phyloP scores from a whole-genome alignment of 2,329 filamentous ascomycete genomes.

The Trichophaea hybrida region DNA sequence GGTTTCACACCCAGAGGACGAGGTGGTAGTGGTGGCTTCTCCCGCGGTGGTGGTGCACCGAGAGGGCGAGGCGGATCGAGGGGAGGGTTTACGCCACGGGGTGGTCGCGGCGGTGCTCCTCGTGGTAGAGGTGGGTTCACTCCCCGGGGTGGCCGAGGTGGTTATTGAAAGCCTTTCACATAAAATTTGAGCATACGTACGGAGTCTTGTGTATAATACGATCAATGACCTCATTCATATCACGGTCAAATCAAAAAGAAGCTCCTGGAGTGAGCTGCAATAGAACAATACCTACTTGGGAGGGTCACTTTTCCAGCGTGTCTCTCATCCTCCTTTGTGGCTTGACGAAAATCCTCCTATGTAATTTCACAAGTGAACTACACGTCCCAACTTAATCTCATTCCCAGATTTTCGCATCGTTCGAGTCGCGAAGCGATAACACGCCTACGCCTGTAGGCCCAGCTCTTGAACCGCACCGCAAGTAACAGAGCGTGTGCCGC shows the following conservation, averaged over 20 bases:
- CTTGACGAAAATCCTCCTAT: too few species aligned
- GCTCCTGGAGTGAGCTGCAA: too few species aligned
- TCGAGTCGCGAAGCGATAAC: too few species aligned
- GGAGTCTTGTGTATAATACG: not conserved
- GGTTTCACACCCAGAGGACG: slow-evolving; percentile 29
- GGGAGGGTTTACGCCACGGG: slow-evolving; percentile 25
- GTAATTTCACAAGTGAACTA: too few species aligned
- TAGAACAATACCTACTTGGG: too few species aligned
- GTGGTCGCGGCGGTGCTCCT: slow-evolving; percentile 14
- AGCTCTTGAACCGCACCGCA: too few species aligned
- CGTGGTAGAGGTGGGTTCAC: not conserved
- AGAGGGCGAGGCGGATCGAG: slow-evolving; percentile 28
- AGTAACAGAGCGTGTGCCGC: too few species aligned
- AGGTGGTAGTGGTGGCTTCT: slow-evolving; percentile 28
- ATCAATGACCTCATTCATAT: not conserved
- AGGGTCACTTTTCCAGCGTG: too few species aligned
- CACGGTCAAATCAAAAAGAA: not conserved
- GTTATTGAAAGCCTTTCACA: not conserved
- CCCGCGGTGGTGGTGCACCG: slow-evolving; percentile 23
- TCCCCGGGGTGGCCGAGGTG: not conserved
- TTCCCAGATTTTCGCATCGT: too few species aligned
- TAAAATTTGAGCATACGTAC: not conserved
- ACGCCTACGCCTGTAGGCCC: too few species aligned
- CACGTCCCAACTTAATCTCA: too few species aligned
- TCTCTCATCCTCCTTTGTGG: too few species aligned